Conservation (phyloP, 1,284 basidiomycete genomes). For the Puccinia hordei region DNA sequence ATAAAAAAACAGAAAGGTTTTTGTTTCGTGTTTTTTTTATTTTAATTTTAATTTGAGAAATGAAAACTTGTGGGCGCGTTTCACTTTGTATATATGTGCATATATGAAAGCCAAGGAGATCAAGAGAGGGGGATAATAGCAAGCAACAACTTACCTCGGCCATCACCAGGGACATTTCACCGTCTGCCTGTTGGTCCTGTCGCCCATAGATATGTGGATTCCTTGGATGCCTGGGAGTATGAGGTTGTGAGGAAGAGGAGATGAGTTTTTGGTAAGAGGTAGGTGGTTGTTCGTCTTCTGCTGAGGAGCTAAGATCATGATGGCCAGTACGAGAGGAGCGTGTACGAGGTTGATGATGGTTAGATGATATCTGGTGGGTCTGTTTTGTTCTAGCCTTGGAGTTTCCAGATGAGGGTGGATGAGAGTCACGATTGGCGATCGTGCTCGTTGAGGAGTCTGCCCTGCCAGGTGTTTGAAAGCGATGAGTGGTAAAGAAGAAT, state of each 20-base stretch:
- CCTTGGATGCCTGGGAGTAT: not conserved
- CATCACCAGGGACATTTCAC: slow-evolving; percentile 21
- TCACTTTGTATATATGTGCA: too few relatives aligned
- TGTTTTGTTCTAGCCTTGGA: slow-evolving; percentile 28
- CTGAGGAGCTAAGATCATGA: not conserved
- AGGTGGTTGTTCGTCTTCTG: not conserved
- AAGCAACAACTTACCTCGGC: slow-evolving; percentile 18
- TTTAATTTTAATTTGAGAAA: not conserved
- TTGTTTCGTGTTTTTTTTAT: slow-evolving; percentile 8
- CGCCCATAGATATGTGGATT: slow-evolving; percentile 35
- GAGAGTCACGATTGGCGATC: not conserved
- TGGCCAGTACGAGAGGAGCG: not conserved
- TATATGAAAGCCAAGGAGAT: too few relatives aligned
- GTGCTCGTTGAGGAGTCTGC: slow-evolving; percentile 2
- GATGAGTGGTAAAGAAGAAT: slow-evolving; percentile 21
- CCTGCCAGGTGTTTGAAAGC: slow-evolving; percentile 18
- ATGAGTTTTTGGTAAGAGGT: not conserved
- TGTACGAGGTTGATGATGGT: not conserved
- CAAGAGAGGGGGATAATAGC: not conserved
- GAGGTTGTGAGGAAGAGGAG: slow-evolving; percentile 8
- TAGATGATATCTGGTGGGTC: slow-evolving; percentile 22
- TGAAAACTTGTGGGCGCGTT: too few relatives aligned
- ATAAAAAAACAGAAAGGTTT: not conserved
- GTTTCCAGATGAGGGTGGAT: not conserved
- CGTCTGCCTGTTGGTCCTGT: slow-evolving; percentile 14